These are phyloP conservation scores for Blastomyces parvus DNA, from an alignment of 2,329 filamentous ascomycete genomes.

Conservation along the genomic window DNA sequence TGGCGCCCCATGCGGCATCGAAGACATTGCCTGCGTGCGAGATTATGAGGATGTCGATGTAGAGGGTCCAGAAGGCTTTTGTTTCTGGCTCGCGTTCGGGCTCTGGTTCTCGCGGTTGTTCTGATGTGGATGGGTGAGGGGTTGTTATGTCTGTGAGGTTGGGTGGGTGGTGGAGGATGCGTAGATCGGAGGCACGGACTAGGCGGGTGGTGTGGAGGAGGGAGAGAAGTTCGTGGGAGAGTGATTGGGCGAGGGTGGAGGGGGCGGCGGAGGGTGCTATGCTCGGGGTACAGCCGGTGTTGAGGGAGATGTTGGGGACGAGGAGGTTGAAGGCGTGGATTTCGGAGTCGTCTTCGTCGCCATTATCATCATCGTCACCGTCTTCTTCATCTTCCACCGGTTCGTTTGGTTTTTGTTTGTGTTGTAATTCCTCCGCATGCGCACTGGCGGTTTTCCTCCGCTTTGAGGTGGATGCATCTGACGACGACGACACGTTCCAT, in stretches of 20 bases:
- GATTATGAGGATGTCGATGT: conserved; percentile 91
- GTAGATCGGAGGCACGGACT: conserved; percentile 57
- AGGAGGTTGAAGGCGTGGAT: conserved; percentile 55
- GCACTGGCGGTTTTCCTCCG: conserved; percentile 23
- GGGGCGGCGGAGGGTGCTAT: conserved; percentile 79
- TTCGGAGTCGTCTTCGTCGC: conserved; percentile 36
- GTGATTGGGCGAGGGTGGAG: conserved; percentile 66
- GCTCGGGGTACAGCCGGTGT: conserved; percentile 78
- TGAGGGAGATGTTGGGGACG: conserved; percentile 87
- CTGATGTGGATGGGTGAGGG: conserved; percentile 17
- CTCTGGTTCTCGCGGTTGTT: conserved; percentile 32
- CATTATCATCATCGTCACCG: too few species aligned
- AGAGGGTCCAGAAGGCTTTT: conserved; percentile 89
- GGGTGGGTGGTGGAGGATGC: conserved; percentile 57
- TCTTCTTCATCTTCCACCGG: conserved; percentile 13
- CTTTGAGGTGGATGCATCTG: conserved; percentile 27
- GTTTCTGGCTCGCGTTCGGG: conserved; percentile 39
- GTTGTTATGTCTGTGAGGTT: conserved; percentile 18
- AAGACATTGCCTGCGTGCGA: conserved; percentile 87
- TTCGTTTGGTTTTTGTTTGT: background rate
- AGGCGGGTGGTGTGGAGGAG: conserved; percentile 63
- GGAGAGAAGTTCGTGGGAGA: conserved; percentile 70
- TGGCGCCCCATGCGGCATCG: conserved; percentile 78
- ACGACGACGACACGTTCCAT: conserved; percentile 35
- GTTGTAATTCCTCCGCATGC: conserved; percentile 11